Conservation (phyloP, 2,329 filamentous ascomycete species). For the Colletotrichum truncatum region DNA sequence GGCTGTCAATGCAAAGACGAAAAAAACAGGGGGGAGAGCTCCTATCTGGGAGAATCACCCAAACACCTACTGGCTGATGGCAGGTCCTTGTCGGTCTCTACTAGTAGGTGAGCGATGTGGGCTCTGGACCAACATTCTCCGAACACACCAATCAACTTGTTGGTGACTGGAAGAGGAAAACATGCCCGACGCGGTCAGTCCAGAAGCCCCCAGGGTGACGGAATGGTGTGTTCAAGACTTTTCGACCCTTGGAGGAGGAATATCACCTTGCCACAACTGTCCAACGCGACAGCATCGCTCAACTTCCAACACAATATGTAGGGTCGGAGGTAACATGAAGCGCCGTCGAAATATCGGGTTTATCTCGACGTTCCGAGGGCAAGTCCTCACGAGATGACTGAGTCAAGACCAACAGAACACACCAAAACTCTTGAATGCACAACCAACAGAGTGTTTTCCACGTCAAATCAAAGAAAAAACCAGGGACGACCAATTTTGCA, state of each 20-base stretch:
- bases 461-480: too few species aligned
- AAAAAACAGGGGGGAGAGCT: background rate
- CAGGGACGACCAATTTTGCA: too few species aligned
- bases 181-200: background rate
- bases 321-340: conserved; percentile 17
- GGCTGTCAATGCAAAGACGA: conserved; percentile 1
- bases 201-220: background rate
- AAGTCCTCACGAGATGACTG: conserved; percentile 15
- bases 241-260: background rate
- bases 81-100: background rate
- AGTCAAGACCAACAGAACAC: background rate
- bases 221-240: background rate
- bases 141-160: background rate
- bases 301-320: background rate
- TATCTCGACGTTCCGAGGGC: conserved; percentile 10
- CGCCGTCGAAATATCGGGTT: conserved; percentile 9
- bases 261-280: conserved; percentile 4
- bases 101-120: conserved; percentile 14
- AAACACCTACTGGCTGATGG: background rate
- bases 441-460: background rate
- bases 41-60: background rate
- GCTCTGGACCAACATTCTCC: background rate
- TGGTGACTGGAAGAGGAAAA: conserved; percentile 10
- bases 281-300: background rate
- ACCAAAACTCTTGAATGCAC: background rate